Conservation (phyloP, 805 yeast species). For the Candida verbasci region DNA sequence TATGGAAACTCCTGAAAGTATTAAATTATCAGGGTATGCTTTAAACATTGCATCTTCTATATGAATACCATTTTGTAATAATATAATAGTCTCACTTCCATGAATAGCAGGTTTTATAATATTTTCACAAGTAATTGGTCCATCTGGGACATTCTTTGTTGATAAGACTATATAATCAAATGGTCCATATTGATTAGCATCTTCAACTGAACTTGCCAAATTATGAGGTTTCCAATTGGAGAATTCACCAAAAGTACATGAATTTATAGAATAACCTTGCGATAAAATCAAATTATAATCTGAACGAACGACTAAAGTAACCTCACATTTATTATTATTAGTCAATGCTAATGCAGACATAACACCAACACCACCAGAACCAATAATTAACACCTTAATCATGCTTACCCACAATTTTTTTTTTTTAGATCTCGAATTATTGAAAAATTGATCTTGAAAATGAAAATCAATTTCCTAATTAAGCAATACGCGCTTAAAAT, state of each 20-base stretch:
- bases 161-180: slow-evolving; percentile 36
- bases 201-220: slow-evolving; percentile 23
- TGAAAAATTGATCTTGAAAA: too few relatives aligned
- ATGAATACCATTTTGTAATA: slow-evolving; percentile 38
- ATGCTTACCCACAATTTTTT: neutral
- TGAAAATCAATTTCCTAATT: too few relatives aligned
- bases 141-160: slow-evolving; percentile 36
- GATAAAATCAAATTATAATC: slow-evolving; percentile 26
- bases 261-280: slow-evolving; percentile 29
- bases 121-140: slow-evolving; percentile 35
- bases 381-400: slow-evolving; percentile 54
- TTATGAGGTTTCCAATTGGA: slow-evolving; percentile 26
- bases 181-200: slow-evolving; percentile 23
- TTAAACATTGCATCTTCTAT: slow-evolving; percentile 30
- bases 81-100: slow-evolving; percentile 24
- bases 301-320: slow-evolving; percentile 34
- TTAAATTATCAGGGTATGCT: slow-evolving; percentile 28
- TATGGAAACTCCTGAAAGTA: slow-evolving; percentile 33
- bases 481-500: too few relatives aligned
- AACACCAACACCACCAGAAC: slow-evolving; percentile 86
- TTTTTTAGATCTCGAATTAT: neutral
- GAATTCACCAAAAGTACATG: slow-evolving; percentile 29
- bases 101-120: slow-evolving; percentile 35
- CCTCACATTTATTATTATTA: slow-evolving; percentile 39
- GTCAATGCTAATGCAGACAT: slow-evolving; percentile 64